These are phyloP conservation scores for Smallanthus sonchifolius DNA, from an alignment of 129 eudicot species.

Conservation along the genomic window DNA sequence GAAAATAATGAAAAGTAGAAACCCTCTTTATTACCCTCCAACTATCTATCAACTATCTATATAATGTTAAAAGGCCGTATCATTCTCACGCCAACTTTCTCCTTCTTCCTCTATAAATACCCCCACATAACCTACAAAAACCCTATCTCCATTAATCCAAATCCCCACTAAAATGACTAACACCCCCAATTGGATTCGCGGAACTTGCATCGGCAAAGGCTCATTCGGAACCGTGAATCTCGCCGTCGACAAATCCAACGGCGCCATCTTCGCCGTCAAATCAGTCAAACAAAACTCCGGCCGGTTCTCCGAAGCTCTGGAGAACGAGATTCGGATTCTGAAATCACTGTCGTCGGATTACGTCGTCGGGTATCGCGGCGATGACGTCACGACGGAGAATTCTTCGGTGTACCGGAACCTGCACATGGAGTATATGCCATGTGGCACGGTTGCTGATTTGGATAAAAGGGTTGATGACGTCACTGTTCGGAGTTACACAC, in stretches of 20 bases:
- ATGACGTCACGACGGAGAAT: constrained; percentile 41
- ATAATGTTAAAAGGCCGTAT: constrained; percentile 45
- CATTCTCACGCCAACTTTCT: constrained; percentile 43
- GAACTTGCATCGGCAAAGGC: constrained; percentile 59
- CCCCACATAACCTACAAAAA: constrained; percentile 18
- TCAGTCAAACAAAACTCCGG: constrained; percentile 29
- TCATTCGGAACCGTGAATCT: constrained; percentile 55
- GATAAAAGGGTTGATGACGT: constrained; percentile 20
- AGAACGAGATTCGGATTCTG: constrained; percentile 56
- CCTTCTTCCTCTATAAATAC: constrained; percentile 27
- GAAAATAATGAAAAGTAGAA: too few species aligned
- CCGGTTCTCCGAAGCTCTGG: constrained; percentile 38
- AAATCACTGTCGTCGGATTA: constrained; percentile 46
- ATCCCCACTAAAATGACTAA: constrained; percentile 16
- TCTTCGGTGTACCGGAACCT: constrained; percentile 35
- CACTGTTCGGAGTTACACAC: constrained; percentile 34
- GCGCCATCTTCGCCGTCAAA: constrained; percentile 55
- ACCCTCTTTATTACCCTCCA: background rate
- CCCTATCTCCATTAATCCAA: constrained; percentile 23
- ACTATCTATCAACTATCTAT: constrained; percentile 18
- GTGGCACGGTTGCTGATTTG: constrained; percentile 63
- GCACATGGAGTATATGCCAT: constrained; percentile 71
- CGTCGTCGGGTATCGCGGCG: constrained; percentile 49
- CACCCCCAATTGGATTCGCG: constrained; percentile 41
- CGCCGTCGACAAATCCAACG: constrained; percentile 43